Evolutionary conservation across 176 grass and related monocot genomes (phyloP).

Genomic region (Hyparrhenia diplandra): DNA sequence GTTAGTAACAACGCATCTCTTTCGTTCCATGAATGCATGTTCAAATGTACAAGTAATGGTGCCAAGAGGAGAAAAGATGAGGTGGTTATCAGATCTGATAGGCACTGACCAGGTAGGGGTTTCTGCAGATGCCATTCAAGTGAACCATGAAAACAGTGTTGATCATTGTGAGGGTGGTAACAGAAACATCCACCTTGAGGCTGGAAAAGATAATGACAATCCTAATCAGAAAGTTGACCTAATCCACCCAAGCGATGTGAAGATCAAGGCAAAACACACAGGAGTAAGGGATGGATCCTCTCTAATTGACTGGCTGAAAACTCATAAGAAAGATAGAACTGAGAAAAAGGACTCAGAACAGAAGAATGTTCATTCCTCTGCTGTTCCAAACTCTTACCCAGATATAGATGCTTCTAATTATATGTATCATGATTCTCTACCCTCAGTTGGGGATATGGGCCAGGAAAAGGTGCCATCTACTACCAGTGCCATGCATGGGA

Average conservation of each 20-base stretch:
- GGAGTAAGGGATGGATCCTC: too few species aligned
- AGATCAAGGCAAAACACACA: constrained; percentile 2
- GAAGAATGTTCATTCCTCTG: constrained; percentile 36
- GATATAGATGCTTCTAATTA: constrained; percentile 15
- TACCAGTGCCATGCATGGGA: neutral
- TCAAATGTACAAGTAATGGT: too few species aligned
- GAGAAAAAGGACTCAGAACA: constrained; percentile 29
- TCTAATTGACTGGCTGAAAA: too few species aligned
- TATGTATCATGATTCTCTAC: neutral
- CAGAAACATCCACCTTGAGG: constrained; percentile 7
- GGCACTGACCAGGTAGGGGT: neutral
- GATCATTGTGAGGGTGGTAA: constrained; percentile 26
- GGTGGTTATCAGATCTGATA: too few species aligned
- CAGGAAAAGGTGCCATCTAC: constrained; percentile 24
- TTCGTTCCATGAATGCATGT: too few species aligned
- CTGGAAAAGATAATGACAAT: constrained; percentile 19
- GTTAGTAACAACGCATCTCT: too few species aligned
- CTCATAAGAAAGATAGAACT: constrained; percentile 33
- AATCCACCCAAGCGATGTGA: rapidly evolving
- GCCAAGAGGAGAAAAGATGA: too few species aligned
- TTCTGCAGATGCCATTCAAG: constrained; percentile 15
- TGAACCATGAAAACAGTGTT: constrained; percentile 20
- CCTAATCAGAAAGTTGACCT: constrained; percentile 22
- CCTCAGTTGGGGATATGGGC: constrained; percentile 12
- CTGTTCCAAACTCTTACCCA: constrained; percentile 22